Conservation (phyloP, 306 rosid genomes). For the Ziziphus jujuba region DNA sequence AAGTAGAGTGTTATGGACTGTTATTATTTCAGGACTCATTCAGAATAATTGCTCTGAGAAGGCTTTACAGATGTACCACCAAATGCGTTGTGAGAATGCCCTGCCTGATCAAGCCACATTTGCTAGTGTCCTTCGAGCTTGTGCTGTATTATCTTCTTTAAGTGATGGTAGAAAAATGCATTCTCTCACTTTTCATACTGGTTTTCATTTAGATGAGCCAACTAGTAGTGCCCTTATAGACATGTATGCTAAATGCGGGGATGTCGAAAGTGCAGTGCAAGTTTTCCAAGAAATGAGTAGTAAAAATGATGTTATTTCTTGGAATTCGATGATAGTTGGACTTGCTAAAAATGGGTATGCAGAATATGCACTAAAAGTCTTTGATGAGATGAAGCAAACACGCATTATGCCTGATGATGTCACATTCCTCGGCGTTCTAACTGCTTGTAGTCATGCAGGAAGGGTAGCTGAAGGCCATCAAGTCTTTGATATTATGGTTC, state of each 20-base stretch:
- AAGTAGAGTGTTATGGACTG: slow-evolving; percentile 60
- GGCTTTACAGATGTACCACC: slow-evolving; percentile 52
- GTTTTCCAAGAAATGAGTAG: slow-evolving; percentile 61
- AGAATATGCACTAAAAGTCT: slow-evolving; percentile 51
- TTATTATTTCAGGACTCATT: slow-evolving; percentile 62
- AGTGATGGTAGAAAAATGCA: slow-evolving; percentile 62
- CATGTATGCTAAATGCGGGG: slow-evolving; percentile 92
- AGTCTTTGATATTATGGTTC: slow-evolving; percentile 50
- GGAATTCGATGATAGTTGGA: slow-evolving; percentile 90
- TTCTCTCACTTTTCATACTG: slow-evolving; percentile 62
- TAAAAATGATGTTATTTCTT: slow-evolving; percentile 63
- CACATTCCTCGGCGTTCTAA: slow-evolving; percentile 83
- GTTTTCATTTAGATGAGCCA: slow-evolving; percentile 69
- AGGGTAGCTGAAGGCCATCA: slow-evolving; percentile 63
- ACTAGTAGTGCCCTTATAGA: slow-evolving; percentile 72
- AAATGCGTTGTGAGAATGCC: slow-evolving; percentile 58
- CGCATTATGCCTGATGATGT: slow-evolving; percentile 61
- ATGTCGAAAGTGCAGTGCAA: slow-evolving; percentile 47
- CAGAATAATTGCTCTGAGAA: slow-evolving; percentile 54
- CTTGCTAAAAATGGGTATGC: slow-evolving; percentile 80
- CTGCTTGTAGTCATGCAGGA: slow-evolving; percentile 85
- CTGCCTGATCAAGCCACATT: slow-evolving; percentile 85
- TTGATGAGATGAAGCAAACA: slow-evolving; percentile 53
- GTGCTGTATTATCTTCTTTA: slow-evolving; percentile 62
- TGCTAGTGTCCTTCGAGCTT: slow-evolving; percentile 65